Percentiles rank a stretch among this genome's conserved stretches.
Conservation (phyloP, 148 eudicot species). For the Rhododendron ferrugineum region DNA sequence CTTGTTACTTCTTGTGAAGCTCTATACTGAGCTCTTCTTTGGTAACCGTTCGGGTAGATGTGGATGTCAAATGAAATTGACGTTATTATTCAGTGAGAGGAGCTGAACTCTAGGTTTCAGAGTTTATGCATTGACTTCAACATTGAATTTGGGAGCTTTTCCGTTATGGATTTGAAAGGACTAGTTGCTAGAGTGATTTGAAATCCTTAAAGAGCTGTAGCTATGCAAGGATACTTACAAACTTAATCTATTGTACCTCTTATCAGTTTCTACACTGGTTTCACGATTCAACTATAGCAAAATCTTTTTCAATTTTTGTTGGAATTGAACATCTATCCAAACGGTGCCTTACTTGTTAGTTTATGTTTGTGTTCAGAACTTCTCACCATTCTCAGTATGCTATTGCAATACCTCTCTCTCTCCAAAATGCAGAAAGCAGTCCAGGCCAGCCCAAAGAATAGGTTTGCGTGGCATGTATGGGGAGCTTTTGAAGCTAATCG, state of each 20-base stretch:
- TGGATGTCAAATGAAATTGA: background rate
- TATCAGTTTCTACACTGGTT: background rate
- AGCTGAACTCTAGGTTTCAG: background rate
- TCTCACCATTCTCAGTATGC: background rate
- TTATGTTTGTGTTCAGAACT: background rate
- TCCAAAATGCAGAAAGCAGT: constrained; percentile 68
- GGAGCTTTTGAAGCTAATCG: constrained; percentile 79
- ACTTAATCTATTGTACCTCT: background rate
- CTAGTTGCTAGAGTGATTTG: background rate
- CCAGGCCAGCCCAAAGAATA: constrained; percentile 92
- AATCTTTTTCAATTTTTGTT: background rate
- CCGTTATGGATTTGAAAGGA: background rate
- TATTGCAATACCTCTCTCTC: background rate
- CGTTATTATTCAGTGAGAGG: background rate
- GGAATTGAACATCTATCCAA: background rate
- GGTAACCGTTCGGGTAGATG: background rate
- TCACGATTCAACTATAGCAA: background rate
- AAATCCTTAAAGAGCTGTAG: background rate
- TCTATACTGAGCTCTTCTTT: background rate
- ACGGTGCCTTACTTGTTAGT: background rate
- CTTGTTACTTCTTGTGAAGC: background rate
- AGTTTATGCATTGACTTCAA: background rate
- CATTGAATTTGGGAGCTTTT: background rate
- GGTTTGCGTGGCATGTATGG: constrained; percentile 99
- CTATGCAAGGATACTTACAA: background rate